Percentiles rank a stretch among this genome's conserved stretches.
Evolutionary conservation across 2,329 filamentous ascomycete genomes (phyloP).

Genomic region (Cercospora sesami): DNA sequence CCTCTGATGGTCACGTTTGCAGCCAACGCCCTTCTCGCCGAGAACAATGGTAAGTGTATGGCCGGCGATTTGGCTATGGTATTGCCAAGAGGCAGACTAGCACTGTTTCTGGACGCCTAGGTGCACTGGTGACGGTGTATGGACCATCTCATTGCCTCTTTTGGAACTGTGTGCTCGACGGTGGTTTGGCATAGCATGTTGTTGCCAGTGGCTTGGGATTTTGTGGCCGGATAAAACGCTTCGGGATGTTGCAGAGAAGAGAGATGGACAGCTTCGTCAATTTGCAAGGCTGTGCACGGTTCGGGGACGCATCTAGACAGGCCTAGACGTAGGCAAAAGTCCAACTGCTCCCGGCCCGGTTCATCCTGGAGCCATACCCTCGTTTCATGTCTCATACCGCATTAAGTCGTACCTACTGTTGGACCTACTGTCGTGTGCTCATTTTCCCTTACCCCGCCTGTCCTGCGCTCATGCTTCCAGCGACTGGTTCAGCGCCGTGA

Average conservation of each 20-base stretch:
- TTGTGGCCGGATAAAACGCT: neutral
- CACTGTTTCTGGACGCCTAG: neutral
- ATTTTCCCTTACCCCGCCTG: neutral
- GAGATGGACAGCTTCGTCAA: neutral
- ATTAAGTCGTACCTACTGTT: neutral
- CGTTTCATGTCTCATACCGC: neutral
- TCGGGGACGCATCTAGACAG: neutral
- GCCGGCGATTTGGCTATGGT: neutral
- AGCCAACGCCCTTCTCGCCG: neutral
- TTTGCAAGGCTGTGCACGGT: neutral
- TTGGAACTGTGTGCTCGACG: neutral
- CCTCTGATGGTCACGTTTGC: neutral
- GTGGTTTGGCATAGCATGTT: neutral
- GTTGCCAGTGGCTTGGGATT: neutral
- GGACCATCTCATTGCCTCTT: neutral
- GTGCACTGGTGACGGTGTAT: neutral
- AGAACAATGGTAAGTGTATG: neutral
- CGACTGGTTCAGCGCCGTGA: conserved; percentile 47
- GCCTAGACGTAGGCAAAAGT: neutral
- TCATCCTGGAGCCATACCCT: neutral
- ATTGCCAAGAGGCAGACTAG: neutral
- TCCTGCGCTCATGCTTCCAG: neutral
- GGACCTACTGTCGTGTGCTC: neutral
- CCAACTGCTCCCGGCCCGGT: neutral
- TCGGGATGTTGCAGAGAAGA: neutral